Base-by-base conservation (phyloP, 1,139 yeast genomes). In the Sugiyamaella japonica region DNA sequence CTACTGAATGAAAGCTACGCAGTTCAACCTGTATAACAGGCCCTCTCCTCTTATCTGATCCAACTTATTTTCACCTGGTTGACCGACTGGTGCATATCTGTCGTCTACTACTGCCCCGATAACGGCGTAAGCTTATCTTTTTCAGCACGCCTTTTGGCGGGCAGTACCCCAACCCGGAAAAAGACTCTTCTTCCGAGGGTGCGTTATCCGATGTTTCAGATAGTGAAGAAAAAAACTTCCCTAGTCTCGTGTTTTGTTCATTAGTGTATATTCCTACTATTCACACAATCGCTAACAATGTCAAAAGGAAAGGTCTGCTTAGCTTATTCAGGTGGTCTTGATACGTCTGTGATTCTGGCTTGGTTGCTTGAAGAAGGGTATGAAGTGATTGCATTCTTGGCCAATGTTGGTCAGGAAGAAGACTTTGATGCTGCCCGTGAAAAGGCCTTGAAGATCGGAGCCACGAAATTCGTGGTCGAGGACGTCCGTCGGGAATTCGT, bases 321-420 rank as follows among this genome's bases (percentile, higher is more conserved):
- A 74, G 99, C 99, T 55, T 93, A 93, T 79, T 93, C 98, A 55
- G 99, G 99, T 69, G 99, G 99, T 78, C 83, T 93, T 69, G 99
- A 93, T 73, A 93, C 99, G 79, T 90, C 97, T 40, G 89, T 95
- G 59, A 93, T 93, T 68, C 84, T 93, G 64, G 99, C 98, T 54
- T 93, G 99, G 99, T 83, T 93, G 73, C 82, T 93, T 65, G 99
- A 93, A 74, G 83, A 93, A 78, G 99, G 97, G 62, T 93, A 91
- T 75, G 99, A 93, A 76, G 99, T 93, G 57, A 85, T 93, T 70
- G 97, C 98, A 53, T 93, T 93, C 79, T 83, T 93, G 82, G 98
- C 98, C 70, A 86, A 93, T 76, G 90, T 91, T 68, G 99, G 98
- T 66, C 98, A 91, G 79, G 99, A 93, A 79, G 99, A 93, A 79